Conservation (phyloP, 805 yeast species). For the Pichia eremophila region DNA sequence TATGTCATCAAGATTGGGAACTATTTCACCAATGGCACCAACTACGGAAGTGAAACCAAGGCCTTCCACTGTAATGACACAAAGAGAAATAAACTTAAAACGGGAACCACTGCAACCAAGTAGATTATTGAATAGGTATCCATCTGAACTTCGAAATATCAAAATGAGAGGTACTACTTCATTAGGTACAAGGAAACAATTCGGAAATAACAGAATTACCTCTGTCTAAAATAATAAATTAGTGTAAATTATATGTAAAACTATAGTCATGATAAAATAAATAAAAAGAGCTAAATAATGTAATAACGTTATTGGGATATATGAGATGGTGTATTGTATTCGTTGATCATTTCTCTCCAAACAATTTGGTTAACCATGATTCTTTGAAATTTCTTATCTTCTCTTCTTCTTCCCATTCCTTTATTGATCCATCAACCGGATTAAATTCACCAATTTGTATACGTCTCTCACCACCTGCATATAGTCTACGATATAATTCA, state of each 20-base stretch:
- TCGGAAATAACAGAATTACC: slow-evolving; percentile 1
- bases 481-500: slow-evolving; percentile 26
- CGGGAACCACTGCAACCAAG: not conserved
- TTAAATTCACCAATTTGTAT: slow-evolving; percentile 37
- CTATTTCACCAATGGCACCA: slow-evolving; percentile 5
- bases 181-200: not conserved
- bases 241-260: not conserved
- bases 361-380: slow-evolving; percentile 32
- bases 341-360: slow-evolving; percentile 31
- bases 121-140: not conserved
- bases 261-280: too few species aligned
- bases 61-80: slow-evolving; percentile 3
- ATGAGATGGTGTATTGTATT: not conserved
- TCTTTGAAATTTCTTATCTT: slow-evolving; percentile 27
- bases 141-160: not conserved
- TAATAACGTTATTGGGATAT: too few species aligned
- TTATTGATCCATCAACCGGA: slow-evolving; percentile 34
- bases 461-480: slow-evolving; percentile 33
- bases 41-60: not conserved
- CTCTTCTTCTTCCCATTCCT: slow-evolving; percentile 36
- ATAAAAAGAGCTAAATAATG: too few species aligned
- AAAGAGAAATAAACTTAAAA: not conserved
- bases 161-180: slow-evolving; percentile 5
- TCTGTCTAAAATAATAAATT: not conserved
- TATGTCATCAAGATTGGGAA: slow-evolving; percentile 9